Percentiles rank a stretch among this genome's conserved stretches.
phyloP scores from a whole-genome alignment of 2,329 filamentous ascomycete species.

The Penicillium sp. region DNA sequence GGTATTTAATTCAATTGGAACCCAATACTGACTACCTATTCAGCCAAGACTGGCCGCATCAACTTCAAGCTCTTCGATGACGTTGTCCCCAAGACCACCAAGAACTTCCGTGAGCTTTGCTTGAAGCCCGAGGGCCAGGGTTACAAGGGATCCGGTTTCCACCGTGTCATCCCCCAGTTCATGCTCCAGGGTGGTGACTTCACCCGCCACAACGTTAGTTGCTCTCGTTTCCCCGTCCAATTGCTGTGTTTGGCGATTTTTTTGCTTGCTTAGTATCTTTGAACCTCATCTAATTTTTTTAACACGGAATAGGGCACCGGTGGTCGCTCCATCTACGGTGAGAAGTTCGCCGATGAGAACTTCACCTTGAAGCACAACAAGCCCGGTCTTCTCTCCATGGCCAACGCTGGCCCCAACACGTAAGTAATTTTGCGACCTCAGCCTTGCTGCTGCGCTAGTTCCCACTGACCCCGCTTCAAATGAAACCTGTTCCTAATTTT shows the following conservation, averaged over 20 bases:
- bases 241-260: not conserved
- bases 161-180: slow-evolving; percentile 89
- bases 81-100: slow-evolving; percentile 80
- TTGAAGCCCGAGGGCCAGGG: slow-evolving; percentile 74
- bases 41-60: slow-evolving; percentile 76
- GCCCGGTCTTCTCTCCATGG: slow-evolving; percentile 87
- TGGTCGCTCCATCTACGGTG: slow-evolving; percentile 91
- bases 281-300: slow-evolving; percentile 12
- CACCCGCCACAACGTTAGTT: slow-evolving; percentile 81
- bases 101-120: slow-evolving; percentile 85
- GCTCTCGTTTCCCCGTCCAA: not conserved
- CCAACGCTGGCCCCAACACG: slow-evolving; percentile 94
- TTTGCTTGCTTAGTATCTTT: slow-evolving; percentile 14
- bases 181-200: slow-evolving; percentile 98
- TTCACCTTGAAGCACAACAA: slow-evolving; percentile 72
- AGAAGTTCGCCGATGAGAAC: slow-evolving; percentile 95
- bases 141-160: slow-evolving; percentile 81
- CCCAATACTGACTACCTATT: slow-evolving; percentile 21
- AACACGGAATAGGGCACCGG: slow-evolving; percentile 68
- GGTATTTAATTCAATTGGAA: slow-evolving; percentile 14
- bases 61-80: slow-evolving; percentile 86
- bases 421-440: slow-evolving; percentile 40
- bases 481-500: not conserved
- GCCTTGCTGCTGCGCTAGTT: not conserved
- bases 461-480: slow-evolving; percentile 1